A percentile compares a stretch with the other conserved stretches of the same genome.
These are phyloP conservation scores for Epichloe typhina DNA, from an alignment of 2,329 filamentous ascomycete genomes.

Conservation along the genomic window DNA sequence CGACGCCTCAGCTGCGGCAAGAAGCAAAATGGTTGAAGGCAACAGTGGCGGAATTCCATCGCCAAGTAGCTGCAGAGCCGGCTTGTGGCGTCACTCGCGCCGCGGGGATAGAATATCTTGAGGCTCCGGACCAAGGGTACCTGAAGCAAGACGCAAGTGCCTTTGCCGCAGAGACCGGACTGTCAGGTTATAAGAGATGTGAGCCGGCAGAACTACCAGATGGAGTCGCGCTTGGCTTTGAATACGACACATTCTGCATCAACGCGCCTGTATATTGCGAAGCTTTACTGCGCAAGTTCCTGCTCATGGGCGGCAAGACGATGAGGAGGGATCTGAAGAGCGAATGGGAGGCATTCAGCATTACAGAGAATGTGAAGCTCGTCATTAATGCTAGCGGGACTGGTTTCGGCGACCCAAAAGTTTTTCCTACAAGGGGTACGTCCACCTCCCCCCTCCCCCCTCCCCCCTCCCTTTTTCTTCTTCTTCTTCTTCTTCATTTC, in stretches of 20 bases:
- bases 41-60: constrained; percentile 14
- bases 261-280: constrained; percentile 41
- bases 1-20: constrained; percentile 17
- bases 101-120: constrained; percentile 38
- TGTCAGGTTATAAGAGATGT: constrained; percentile 17
- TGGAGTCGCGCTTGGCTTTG: constrained; percentile 31
- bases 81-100: constrained; percentile 34
- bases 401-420: constrained; percentile 20
- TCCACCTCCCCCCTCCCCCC: too few relatives aligned
- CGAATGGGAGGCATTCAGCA: constrained; percentile 19
- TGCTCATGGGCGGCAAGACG: constrained; percentile 17
- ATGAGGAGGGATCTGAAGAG: constrained; percentile 15
- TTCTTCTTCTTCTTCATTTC: too few relatives aligned
- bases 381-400: constrained; percentile 22
- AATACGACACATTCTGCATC: constrained; percentile 41
- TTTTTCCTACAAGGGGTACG: constrained; percentile 22
- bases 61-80: constrained; percentile 13
- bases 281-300: constrained; percentile 18
- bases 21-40: constrained; percentile 20
- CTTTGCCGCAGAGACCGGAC: constrained; percentile 17
- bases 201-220: constrained; percentile 24
- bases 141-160: constrained; percentile 13
- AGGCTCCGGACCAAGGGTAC: constrained; percentile 29
- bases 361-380: constrained; percentile 11
- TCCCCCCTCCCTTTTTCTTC: accelerated